A percentile compares a stretch with the other conserved stretches of the same genome.
phyloP scores from a whole-genome alignment of 192 early-diverging fungal species.

The Podila epigama region DNA sequence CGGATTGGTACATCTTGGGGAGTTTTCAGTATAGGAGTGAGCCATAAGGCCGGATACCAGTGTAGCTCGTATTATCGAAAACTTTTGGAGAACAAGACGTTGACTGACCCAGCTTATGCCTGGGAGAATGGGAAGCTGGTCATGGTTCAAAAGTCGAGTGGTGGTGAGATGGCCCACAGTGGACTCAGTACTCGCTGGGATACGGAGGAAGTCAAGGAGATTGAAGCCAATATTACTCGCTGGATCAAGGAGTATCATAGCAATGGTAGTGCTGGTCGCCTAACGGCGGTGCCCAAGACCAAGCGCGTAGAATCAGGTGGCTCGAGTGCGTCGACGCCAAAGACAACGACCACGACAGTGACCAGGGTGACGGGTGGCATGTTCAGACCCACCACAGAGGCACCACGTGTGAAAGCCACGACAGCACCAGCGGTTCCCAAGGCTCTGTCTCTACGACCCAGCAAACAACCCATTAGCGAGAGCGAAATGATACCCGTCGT shows the following conservation, averaged over 20 bases:
- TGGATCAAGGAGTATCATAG: constrained; percentile 63
- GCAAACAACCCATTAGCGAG: constrained; percentile 18
- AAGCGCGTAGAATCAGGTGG: constrained; percentile 2
- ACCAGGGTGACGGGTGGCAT: neutral
- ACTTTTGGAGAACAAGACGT: constrained; percentile 47
- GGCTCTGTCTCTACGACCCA: constrained; percentile 20
- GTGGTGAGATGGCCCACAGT: constrained; percentile 43
- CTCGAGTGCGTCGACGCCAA: neutral
- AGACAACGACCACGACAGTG: neutral
- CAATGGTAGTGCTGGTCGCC: constrained; percentile 15
- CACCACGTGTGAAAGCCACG: constrained; percentile 43
- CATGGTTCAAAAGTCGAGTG: constrained; percentile 53
- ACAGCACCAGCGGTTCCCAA: constrained; percentile 27
- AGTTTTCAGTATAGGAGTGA: constrained; percentile 57
- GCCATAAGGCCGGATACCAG: constrained; percentile 65
- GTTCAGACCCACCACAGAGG: constrained; percentile 29
- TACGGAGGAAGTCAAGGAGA: constrained; percentile 52
- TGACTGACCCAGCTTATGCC: constrained; percentile 58
- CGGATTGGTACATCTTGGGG: constrained; percentile 66
- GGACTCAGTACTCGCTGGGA: constrained; percentile 59
- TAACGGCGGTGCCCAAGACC: constrained; percentile 1
- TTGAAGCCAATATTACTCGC: constrained; percentile 53
- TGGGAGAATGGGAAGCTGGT: constrained; percentile 58
- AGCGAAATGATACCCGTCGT: constrained; percentile 43
- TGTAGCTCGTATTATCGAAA: constrained; percentile 66